Base-by-base conservation (phyloP, 1,284 basidiomycete genomes). In the Cutaneotrichosporon sp. region DNA sequence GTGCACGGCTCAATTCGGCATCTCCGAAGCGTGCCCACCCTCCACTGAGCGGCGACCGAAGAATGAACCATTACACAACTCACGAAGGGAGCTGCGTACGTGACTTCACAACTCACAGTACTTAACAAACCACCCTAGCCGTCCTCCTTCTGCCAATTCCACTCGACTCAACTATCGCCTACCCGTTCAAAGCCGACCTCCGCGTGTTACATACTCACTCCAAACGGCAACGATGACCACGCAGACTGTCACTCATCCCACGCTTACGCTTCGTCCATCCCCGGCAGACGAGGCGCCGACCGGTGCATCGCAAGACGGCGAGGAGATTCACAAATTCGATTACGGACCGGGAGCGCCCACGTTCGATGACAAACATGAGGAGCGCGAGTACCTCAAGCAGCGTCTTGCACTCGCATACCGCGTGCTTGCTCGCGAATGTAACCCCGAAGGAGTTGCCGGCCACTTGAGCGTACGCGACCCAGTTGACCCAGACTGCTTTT, bases 381-480 rank as follows among this genome's bases (percentile, higher is more conserved):
- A 82, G 66, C 71, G 80, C 26, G 72, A 75, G 55, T 79, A 74
- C 49, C 64, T 80, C 50, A 82, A 82, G 67, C 80, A 81, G 59
- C 69, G 81, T 19, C 76, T 84, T 19, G 80, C 51, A 2, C 47
- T 52, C 37, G 54, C 44, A 19, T 65, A 52, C 51, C 56, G 60
- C 32, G 54, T 71, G 46, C 68, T 75, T 77, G 80, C 77, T 26
- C 76, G 79, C 52, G 68, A 79, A 19, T 82, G 82, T 6, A 82
- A 78, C 60, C 81, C 81, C 50, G 82, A 84, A 60, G 82, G 82
- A 14, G 75, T 79, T n/a, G 79, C 81, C 5, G 81, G 81, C 1
- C 83, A 84, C 65, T 80, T 85, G 58, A 85, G 83, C 19, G 80
- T 83, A 41, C 77, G 82, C 66, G 82, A 83, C 61, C 39, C 42